These are phyloP conservation scores for Chloranthus sessilifolius DNA, from an alignment of 164 flowering plant genomes.

Conservation along the genomic window DNA sequence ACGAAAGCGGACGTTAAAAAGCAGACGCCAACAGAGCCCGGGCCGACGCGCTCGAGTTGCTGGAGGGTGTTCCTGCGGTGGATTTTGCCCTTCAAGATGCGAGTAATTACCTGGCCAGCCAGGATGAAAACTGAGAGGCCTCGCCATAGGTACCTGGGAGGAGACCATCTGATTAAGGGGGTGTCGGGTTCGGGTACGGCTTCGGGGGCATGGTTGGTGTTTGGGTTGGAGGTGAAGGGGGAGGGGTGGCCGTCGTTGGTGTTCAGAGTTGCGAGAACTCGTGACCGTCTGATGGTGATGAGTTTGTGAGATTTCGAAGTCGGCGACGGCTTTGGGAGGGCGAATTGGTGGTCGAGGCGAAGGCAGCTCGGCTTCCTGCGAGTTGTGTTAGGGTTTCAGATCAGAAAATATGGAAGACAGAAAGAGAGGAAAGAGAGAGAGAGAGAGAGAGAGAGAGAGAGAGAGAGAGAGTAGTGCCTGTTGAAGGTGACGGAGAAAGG, in stretches of 20 bases:
- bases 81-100: conserved; percentile 59
- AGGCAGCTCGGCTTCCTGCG: conserved; percentile 23
- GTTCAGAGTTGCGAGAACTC: conserved; percentile 24
- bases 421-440: not conserved
- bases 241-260: conserved; percentile 37
- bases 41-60: conserved; percentile 87
- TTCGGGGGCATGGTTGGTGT: conserved; percentile 22
- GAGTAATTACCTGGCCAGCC: conserved; percentile 73
- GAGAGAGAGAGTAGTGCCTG: conserved; percentile 25
- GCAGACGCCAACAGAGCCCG: conserved; percentile 84
- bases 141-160: conserved; percentile 78
- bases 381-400: not conserved
- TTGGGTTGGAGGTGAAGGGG: conserved; percentile 31
- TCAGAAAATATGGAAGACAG: not conserved
- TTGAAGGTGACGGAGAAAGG: conserved; percentile 11
- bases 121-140: conserved; percentile 65
- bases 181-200: conserved; percentile 20
- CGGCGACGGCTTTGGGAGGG: conserved; percentile 9
- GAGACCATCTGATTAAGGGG: conserved; percentile 59
- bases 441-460: not conserved
- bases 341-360: conserved; percentile 5
- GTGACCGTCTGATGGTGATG: conserved; percentile 2
- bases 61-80: conserved; percentile 86
- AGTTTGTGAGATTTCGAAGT: conserved; percentile 13
- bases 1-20: conserved; percentile 81